Evolutionary conservation across 192 early-diverging fungal species (phyloP).

Genomic region (Coemansia sp.): DNA sequence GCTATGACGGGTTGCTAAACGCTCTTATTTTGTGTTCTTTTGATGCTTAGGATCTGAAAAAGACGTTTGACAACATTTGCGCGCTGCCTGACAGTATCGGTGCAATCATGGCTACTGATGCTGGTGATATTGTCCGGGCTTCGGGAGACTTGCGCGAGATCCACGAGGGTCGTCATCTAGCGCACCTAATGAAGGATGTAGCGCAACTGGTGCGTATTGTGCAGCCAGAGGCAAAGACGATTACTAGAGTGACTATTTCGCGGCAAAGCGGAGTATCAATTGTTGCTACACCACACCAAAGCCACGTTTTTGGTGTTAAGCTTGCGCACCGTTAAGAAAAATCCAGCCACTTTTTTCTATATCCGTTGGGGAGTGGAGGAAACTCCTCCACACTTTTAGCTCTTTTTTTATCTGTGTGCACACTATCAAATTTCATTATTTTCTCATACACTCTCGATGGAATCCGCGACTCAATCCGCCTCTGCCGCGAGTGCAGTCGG

Average conservation of each 20-base stretch:
- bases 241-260: constrained; percentile 41
- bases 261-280: constrained; percentile 35
- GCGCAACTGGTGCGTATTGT: constrained; percentile 40
- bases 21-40: neutral
- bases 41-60: constrained; percentile 42
- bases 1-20: neutral
- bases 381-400: neutral
- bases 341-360: too few species aligned
- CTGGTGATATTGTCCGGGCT: constrained; percentile 39
- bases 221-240: constrained; percentile 25
- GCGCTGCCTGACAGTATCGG: constrained; percentile 44
- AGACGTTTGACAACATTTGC: constrained; percentile 52
- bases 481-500: neutral
- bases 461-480: neutral
- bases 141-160: constrained; percentile 35
- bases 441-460: neutral
- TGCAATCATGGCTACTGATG: constrained; percentile 51
- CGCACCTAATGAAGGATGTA: constrained; percentile 43
- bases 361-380: neutral
- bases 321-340: constrained; percentile 27
- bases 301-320: constrained; percentile 45
- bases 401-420: constrained; percentile 5
- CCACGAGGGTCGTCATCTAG: constrained; percentile 36
- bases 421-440: neutral
- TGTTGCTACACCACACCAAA: constrained; percentile 40